Base-by-base conservation (phyloP, 306 rosid genomes). In the Cotoneaster glaucophyllus region DNA sequence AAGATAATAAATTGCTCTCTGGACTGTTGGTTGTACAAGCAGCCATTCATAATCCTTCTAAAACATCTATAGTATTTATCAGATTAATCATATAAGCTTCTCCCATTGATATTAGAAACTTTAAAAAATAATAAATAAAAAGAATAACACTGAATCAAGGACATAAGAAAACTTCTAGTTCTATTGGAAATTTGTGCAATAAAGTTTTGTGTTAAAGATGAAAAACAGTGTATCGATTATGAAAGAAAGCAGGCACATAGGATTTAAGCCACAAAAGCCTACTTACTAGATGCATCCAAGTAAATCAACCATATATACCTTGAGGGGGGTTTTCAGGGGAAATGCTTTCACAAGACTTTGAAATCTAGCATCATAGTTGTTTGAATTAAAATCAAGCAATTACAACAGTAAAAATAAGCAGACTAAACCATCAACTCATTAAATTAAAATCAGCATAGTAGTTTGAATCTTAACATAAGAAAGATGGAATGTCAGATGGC, bases 281-380 rank as follows among this genome's bases (percentile, higher is more conserved):
- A 72, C 24, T 37, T 68, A 85, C 70, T 31, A 32, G 67, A 50
- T 64, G 34, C 58, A 62, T 48, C 43, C 8, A 37, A 21, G 74
- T 48, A 82, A 61, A 45, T 53, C 70, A 82, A 78, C 71, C 54
- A 76, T 77, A 26, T 86, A 41, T 86, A 95, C 98, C 98, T 95
- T 95, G 8, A 90, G 91, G 76, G 76, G 92, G 97, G 88, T 92
- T 92, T 85, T 92, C 87, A 37, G 92, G 96, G 11, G 86, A 76
- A 75, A 78, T 82, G 71, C 85, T 87, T 70, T 86, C 86, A 75
- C 81, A 75, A 73, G 39, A 78, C 78, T 81, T 84, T 57, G 83
- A 81, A 59, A 68, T 74, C 50, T 44, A 44, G 50, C 15, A 44
- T 44, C 5, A 44, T 44, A 44, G 50, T 44, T 3, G 15, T 44